phyloP scores from a whole-genome alignment of 495 filamentous ascomycete genomes.

The Neurospora pannonica region DNA sequence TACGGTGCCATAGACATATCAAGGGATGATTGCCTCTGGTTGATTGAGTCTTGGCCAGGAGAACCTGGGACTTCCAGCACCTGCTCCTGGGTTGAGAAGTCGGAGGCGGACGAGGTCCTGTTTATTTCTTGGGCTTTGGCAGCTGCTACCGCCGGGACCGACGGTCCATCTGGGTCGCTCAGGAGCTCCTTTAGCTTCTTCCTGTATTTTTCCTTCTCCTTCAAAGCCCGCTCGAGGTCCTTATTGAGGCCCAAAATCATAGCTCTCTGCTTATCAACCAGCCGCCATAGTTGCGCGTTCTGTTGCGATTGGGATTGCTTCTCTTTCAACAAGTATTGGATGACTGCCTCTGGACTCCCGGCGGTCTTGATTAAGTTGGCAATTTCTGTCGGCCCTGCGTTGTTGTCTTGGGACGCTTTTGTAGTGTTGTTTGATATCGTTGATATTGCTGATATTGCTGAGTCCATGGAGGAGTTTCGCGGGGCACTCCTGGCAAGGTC shows the following conservation, averaged over 20 bases:
- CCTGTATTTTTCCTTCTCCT: slow-evolving; percentile 90
- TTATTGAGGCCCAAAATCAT: slow-evolving; percentile 92
- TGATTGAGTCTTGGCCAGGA: slow-evolving; percentile 34
- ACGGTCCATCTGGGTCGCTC: slow-evolving; percentile 19
- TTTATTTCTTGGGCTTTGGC: slow-evolving; percentile 1
- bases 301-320: slow-evolving; percentile 81
- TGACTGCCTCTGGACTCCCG: slow-evolving; percentile 81
- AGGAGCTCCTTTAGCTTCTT: slow-evolving; percentile 75
- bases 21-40: slow-evolving; percentile 38
- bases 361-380: slow-evolving; percentile 67
- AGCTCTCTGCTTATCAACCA: slow-evolving; percentile 91
- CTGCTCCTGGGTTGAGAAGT: slow-evolving; percentile 17
- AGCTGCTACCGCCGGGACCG: slow-evolving; percentile 9
- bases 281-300: slow-evolving; percentile 85
- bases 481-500: slow-evolving; percentile 32
- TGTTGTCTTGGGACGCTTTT: slow-evolving; percentile 52
- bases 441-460: slow-evolving; percentile 79
- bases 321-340: slow-evolving; percentile 81
- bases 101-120: slow-evolving; percentile 2
- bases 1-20: slow-evolving; percentile 46
- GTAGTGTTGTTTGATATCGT: slow-evolving; percentile 50
- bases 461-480: slow-evolving; percentile 90
- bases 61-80: slow-evolving; percentile 29
- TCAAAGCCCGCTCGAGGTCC: slow-evolving; percentile 82
- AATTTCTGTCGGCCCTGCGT: slow-evolving; percentile 49